A percentile compares a stretch with the other conserved stretches of the same genome.
These are phyloP conservation scores for Trichoderma sp. DNA, from an alignment of 2,329 filamentous ascomycete genomes.

Conservation along the genomic window DNA sequence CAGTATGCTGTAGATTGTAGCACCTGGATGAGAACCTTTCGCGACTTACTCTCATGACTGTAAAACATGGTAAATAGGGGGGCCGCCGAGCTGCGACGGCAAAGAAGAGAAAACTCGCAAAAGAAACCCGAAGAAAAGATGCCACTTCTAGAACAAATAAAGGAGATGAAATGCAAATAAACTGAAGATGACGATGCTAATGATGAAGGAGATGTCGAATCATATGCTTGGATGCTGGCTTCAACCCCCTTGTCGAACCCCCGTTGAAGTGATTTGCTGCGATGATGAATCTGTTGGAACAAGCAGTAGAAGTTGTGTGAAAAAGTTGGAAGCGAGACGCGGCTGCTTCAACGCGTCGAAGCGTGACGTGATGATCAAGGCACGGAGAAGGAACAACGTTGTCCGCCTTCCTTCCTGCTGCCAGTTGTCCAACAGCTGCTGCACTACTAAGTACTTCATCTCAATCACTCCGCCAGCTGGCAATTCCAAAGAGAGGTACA, in stretches of 20 bases:
- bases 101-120: neutral
- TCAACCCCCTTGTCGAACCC: neutral
- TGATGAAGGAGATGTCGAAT: neutral
- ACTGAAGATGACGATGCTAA: neutral
- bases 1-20: constrained; percentile 17
- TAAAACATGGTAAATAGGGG: constrained; percentile 71
- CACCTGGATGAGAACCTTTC: neutral
- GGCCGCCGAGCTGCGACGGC: neutral
- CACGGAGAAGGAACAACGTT: neutral
- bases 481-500: neutral
- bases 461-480: neutral
- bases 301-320: neutral
- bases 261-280: neutral
- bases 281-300: neutral
- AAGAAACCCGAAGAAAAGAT: neutral
- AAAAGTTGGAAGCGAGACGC: neutral
- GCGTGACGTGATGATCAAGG: neutral
- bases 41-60: constrained; percentile 78
- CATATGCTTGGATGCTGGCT: neutral
- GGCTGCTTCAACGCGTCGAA: constrained; percentile 6
- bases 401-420: neutral
- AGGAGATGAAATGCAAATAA: neutral
- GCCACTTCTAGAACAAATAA: neutral
- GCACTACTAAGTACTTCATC: neutral
- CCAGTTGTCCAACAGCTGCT: neutral